These are phyloP conservation scores for Schoenoplectus triqueter DNA, from an alignment of 202 grass and related monocot genomes.

Conservation along the genomic window DNA sequence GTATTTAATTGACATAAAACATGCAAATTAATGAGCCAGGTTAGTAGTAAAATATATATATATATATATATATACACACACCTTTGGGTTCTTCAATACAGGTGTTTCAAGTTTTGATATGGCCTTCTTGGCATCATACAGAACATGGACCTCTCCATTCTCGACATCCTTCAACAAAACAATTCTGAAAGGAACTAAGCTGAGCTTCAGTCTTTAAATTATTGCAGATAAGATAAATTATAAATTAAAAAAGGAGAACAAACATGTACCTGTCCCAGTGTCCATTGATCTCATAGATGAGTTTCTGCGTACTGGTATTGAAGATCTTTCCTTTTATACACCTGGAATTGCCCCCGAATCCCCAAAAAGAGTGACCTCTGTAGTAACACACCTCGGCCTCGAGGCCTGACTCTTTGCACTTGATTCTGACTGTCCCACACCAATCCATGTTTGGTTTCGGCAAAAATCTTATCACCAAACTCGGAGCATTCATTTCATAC, in stretches of 20 bases:
- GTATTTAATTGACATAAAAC: background rate
- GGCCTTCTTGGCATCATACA: constrained; percentile 62
- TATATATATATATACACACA: background rate
- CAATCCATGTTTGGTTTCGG: constrained; percentile 61
- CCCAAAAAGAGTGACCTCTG: constrained; percentile 59
- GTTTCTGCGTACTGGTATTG: constrained; percentile 28
- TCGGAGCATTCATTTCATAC: constrained; percentile 73
- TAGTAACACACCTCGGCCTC: constrained; percentile 63
- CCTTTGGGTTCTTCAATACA: constrained; percentile 52
- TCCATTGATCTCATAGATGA: constrained; percentile 64
- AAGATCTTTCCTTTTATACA: constrained; percentile 64
- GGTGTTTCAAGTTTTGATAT: constrained; percentile 63
- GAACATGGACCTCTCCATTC: constrained; percentile 52
- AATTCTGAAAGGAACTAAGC: constrained; percentile 27
- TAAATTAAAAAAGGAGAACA: background rate
- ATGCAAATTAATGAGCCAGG: background rate
- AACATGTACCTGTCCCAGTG: constrained; percentile 61
- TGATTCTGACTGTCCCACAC: constrained; percentile 60
- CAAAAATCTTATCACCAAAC: constrained; percentile 67
- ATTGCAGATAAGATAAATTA: background rate
- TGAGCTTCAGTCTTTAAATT: constrained; percentile 1
- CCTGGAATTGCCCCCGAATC: constrained; percentile 62
- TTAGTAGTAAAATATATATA: background rate
- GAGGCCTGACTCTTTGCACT: constrained; percentile 60
- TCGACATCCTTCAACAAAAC: constrained; percentile 60